phyloP scores from a whole-genome alignment of 805 yeast species.

The Candida stauntonica region DNA sequence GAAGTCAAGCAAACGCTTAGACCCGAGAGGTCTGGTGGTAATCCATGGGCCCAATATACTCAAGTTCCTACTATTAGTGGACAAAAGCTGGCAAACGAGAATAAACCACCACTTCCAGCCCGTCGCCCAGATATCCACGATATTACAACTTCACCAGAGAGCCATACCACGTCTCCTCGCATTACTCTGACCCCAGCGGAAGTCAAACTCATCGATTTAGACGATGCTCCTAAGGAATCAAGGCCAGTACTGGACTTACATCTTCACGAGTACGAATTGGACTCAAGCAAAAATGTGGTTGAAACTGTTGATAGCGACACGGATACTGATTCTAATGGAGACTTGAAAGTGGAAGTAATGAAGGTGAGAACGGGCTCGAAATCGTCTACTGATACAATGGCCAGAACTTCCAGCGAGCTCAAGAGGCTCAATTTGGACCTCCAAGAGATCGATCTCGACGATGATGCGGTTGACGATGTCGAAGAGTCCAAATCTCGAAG shows the following conservation, averaged over 20 bases:
- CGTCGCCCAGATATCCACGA: background rate
- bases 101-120: background rate
- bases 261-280: slow-evolving; percentile 11
- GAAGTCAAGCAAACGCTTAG: slow-evolving; percentile 8
- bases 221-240: slow-evolving; percentile 7
- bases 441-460: slow-evolving; percentile 21
- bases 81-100: slow-evolving; percentile 1
- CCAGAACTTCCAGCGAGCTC: slow-evolving; percentile 11
- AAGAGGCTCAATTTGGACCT: slow-evolving; percentile 18
- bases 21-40: slow-evolving; percentile 21
- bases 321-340: slow-evolving; percentile 20
- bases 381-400: slow-evolving; percentile 1
- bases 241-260: slow-evolving; percentile 21
- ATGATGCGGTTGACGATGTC: slow-evolving; percentile 3
- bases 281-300: slow-evolving; percentile 9
- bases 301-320: slow-evolving; percentile 14
- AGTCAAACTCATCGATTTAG: slow-evolving; percentile 18
- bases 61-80: background rate
- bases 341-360: slow-evolving; percentile 22
- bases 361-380: slow-evolving; percentile 7
- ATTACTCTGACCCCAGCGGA: slow-evolving; percentile 10
- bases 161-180: no score
- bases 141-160: no score
- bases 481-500: slow-evolving; percentile 10
- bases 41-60: slow-evolving; percentile 15